phyloP scores from a whole-genome alignment of 305 asterid species.

The Petunia hybrid region DNA sequence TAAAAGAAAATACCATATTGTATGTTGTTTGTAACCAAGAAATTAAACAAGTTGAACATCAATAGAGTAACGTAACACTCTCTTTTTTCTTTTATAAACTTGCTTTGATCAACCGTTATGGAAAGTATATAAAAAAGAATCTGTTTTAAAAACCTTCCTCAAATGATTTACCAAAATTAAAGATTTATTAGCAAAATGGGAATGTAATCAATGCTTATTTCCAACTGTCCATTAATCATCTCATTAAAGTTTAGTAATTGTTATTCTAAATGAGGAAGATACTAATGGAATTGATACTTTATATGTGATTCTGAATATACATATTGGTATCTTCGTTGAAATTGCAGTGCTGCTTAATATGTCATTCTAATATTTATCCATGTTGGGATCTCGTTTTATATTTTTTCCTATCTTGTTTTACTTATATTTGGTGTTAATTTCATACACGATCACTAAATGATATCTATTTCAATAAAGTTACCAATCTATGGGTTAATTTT shows the following conservation, averaged over 20 bases:
- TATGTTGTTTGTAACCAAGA: too few species aligned
- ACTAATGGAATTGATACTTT: not conserved
- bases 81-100: not conserved
- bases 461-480: too few species aligned
- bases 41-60: not conserved
- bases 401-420: too few species aligned
- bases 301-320: not conserved
- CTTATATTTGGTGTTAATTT: too few species aligned
- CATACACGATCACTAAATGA: too few species aligned
- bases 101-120: not conserved
- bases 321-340: not conserved
- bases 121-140: not conserved
- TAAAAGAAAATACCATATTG: constrained; percentile 13
- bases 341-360: not conserved
- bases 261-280: not conserved
- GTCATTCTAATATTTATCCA: not conserved
- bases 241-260: not conserved
- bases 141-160: not conserved
- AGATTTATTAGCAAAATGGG: not conserved
- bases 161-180: not conserved
- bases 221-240: not conserved
- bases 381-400: not conserved
- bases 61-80: not conserved
- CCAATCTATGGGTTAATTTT: too few species aligned
- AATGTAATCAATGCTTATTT: not conserved